phyloP scores from a whole-genome alignment of 768 basidiomycete species.

The Fistulinella prunicolor region DNA sequence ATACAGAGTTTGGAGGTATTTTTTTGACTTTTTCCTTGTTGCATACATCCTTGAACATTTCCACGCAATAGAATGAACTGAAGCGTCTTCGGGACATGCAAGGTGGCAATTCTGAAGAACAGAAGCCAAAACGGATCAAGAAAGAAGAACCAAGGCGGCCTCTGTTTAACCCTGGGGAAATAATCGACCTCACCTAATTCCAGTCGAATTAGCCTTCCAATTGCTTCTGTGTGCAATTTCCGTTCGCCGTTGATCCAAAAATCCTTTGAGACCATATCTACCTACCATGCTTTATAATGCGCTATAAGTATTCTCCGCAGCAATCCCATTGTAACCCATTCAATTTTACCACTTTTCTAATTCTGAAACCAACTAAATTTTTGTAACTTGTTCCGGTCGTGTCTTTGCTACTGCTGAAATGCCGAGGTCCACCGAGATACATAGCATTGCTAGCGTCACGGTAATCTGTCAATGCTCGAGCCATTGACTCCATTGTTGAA shows the following conservation, averaged over 20 bases:
- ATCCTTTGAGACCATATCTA: too few relatives aligned
- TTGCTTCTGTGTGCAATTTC: not conserved
- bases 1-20: conserved; percentile 11
- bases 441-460: too few relatives aligned
- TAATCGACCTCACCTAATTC: conserved; percentile 20
- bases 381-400: too few relatives aligned
- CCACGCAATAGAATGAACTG: conserved; percentile 6
- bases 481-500: too few relatives aligned
- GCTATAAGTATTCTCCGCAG: too few relatives aligned
- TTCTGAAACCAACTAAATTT: too few relatives aligned
- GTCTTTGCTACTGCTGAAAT: too few relatives aligned
- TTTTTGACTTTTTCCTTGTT: not conserved
- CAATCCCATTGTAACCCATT: too few relatives aligned
- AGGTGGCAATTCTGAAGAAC: not conserved
- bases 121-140: conserved; percentile 18
- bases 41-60: not conserved
- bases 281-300: too few relatives aligned
- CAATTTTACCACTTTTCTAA: too few relatives aligned
- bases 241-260: not conserved
- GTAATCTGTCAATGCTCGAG: too few relatives aligned
- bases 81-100: conserved; percentile 13
- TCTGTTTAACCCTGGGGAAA: conserved; percentile 1
- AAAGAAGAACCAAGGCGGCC: conserved; percentile 3
- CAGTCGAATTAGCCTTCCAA: not conserved
- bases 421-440: too few relatives aligned